Evolutionary conservation across 2,329 filamentous ascomycete species (phyloP), one percentile per base, ranked within the genome.

Genomic region (Hypoxylon sp.): DNA sequence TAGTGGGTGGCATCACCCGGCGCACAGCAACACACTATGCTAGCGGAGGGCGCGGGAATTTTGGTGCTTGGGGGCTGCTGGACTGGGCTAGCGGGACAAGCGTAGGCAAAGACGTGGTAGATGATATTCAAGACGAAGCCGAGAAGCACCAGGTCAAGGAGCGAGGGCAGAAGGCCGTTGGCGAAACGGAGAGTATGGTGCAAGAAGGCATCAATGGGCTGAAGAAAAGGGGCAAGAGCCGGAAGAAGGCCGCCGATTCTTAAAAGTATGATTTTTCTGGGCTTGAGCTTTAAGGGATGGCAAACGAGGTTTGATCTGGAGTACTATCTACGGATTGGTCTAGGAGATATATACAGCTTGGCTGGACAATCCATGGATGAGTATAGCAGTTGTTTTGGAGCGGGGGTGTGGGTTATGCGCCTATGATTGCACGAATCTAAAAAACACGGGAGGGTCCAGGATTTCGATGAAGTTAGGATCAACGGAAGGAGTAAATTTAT

Each of bases 41-140:
- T 25, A 82, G 81, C 10, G 75, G 80, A 19, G 88, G 88, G 0
- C 77, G 80, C 13, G 88, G 88, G 0, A 91, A 91, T 67, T 92
- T 83, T 69, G 86, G 87, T 10, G 83, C 87, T 0, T 86, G 87
- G 82, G 90, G 89, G 0, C 68, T 91, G 2, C 66, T 91, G 66
- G 90, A 92, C 75, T 90, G 88, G 85, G 71, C 83, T 1, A 82
- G 85, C 66, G 89, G 84, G 28, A 91, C 86, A 10, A 84, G 83
- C 57, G 75, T 85, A 5, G 86, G 86, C 0, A 81, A 83, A 13
- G 79, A 87, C 72, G 82, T 88, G 2, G 77, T 86, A 17, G 83
- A 85, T 53, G 85, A 89, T 74, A 73, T 87, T 19, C 83, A 82
- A 55, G 82, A 83, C 30, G 86, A 89, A 76, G 84, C 84, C 23